Base-by-base conservation (phyloP, 148 eudicot species). In the Vaccinium darrowii region DNA sequence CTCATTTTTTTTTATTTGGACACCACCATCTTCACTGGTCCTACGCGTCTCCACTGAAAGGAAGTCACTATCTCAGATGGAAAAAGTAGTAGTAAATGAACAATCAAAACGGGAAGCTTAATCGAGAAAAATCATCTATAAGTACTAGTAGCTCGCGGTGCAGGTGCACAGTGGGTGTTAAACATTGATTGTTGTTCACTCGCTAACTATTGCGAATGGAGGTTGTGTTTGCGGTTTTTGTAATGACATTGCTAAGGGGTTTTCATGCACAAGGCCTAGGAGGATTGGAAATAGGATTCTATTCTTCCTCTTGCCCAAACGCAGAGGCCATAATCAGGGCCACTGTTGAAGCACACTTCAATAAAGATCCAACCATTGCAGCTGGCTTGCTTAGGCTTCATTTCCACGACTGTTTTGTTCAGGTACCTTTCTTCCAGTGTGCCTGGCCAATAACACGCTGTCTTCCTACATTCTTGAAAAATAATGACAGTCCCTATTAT, bases 371-470 rank as follows among this genome's bases (percentile, higher is more conserved):
- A 50, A 91, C 92, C 18, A 67, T 92, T 81, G 93, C 92, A 82
- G 92, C 98, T 81, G 98, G 88, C 78, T 84, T 94, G 85, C 89
- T 94, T 30, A 84, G 98, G 82, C 94, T 94, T 52, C 92, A 90
- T 81, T 94, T 94, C 57, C 98, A 93, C 85, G 95, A 94, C 58
- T 94, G 98, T 78, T 94, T 94, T 87, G 95, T 94, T 87, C 92
- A 91, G 91, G 97, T 92, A 39, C 67, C 23, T 21, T 62, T 62
- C 25, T 62, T 21, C 27, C 25, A 10, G 25, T 3, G 11, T 25
- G n/a, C 25, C 67, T 62, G 67, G 25, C 25, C 67, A 62, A 62
- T 62, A 8, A 62, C 69, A 8, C 9, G 27, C 11, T 8, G 4
- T 62, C 69, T 27, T 67, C 36, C 36, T 25, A 11, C 16, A 25